Percentiles rank a stretch among this genome's conserved stretches.
These are phyloP conservation scores for Cerrena zonata DNA, from an alignment of 1,284 basidiomycete genomes.

Conservation along the genomic window DNA sequence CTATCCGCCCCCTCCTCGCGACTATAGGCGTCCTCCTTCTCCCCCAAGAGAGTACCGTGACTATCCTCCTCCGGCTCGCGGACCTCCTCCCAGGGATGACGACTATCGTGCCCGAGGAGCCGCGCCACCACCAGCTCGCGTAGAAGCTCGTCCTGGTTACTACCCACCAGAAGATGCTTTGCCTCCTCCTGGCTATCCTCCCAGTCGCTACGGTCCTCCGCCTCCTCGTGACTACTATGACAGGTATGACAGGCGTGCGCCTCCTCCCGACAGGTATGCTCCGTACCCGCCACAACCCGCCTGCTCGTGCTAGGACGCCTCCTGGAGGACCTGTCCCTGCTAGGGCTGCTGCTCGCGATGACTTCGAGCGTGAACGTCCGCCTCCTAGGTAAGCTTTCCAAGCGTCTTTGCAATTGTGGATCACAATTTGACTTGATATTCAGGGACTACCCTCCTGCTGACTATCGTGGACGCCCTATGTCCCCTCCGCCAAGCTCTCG, in stretches of 20 bases:
- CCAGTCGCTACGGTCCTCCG: constrained; percentile 42
- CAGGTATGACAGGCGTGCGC: constrained; percentile 50
- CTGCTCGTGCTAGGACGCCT: constrained; percentile 42
- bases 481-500: constrained; percentile 45
- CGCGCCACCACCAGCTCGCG: constrained; percentile 34
- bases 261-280: constrained; percentile 35
- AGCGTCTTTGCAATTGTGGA: neutral
- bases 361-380: constrained; percentile 43
- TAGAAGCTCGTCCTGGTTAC: constrained; percentile 38
- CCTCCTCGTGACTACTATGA: constrained; percentile 50
- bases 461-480: constrained; percentile 51
- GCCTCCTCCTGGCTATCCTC: constrained; percentile 32
- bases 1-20: constrained; percentile 52
- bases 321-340: constrained; percentile 35
- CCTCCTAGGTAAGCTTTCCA: constrained; percentile 39
- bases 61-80: constrained; percentile 41
- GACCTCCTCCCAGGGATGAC: constrained; percentile 55
- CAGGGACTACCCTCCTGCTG: constrained; percentile 43
- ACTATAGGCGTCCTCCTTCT: constrained; percentile 51
- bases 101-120: constrained; percentile 54
- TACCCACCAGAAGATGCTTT: constrained; percentile 31
- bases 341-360: constrained; percentile 29
- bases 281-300: constrained; percentile 28
- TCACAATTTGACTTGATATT: constrained; percentile 3
- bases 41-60: constrained; percentile 67